These are phyloP conservation scores for Eurotiales sp. DNA, from an alignment of 2,329 filamentous ascomycete genomes.

Conservation along the genomic window DNA sequence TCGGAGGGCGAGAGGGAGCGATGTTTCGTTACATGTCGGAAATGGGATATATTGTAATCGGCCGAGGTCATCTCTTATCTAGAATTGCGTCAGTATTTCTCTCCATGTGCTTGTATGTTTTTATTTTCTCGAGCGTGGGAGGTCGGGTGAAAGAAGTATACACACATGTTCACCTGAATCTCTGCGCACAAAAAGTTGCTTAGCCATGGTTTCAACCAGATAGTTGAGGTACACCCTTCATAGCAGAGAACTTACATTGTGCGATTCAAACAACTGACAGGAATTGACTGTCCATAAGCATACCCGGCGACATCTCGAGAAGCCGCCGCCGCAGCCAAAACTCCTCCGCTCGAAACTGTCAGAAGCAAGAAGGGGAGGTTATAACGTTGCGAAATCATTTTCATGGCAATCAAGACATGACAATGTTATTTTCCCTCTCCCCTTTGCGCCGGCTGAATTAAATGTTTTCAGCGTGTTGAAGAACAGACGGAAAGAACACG, in stretches of 20 bases:
- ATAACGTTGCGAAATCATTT: constrained; percentile 5
- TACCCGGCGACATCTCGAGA: constrained; percentile 29
- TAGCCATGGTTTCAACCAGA: neutral
- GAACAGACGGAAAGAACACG: constrained; percentile 6
- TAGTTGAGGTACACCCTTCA: too few relatives aligned
- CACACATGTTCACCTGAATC: constrained; percentile 33
- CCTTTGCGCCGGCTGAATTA: too few relatives aligned
- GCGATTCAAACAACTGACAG: constrained; percentile 70
- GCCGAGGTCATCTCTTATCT: constrained; percentile 71
- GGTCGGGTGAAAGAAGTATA: too few relatives aligned
- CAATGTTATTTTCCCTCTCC: neutral
- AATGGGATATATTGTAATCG: constrained; percentile 92
- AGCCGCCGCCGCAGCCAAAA: neutral
- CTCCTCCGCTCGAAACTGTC: constrained; percentile 6
- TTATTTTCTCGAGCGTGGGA: too few relatives aligned
- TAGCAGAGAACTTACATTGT: constrained; percentile 63
- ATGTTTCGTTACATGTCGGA: constrained; percentile 83
- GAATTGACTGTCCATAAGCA: constrained; percentile 58
- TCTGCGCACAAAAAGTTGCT: constrained; percentile 15
- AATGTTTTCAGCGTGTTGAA: neutral
- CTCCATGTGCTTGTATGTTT: too few relatives aligned
- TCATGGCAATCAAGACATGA: neutral
- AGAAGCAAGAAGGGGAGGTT: constrained; percentile 11
- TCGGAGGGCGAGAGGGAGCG: constrained; percentile 72
- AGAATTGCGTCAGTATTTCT: constrained; percentile 2